Base-by-base conservation (phyloP, 2,329 filamentous ascomycete species). In the Fusarium poae region DNA sequence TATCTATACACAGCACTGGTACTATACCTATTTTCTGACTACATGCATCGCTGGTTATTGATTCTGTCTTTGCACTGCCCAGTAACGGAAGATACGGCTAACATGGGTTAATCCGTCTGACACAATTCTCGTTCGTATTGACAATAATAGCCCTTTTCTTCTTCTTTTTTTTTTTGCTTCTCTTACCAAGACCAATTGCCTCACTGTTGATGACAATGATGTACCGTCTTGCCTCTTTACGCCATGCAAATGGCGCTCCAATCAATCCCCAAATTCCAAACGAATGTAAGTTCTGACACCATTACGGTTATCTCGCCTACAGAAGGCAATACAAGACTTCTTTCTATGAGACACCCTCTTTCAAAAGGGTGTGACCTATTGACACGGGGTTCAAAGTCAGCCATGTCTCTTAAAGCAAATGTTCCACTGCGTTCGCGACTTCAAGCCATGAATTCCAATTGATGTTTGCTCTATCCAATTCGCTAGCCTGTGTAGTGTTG, bases 381-480 rank as follows among this genome's bases (percentile, higher is more conserved):
- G 29, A 39, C 35, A 46, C 30, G 29, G 35, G 12, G 18, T 37
- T 21, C 23, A 39, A 15, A 12, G 11, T 20, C n/a, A 44, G 65
- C 55, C 63, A 58, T 70, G 63, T 69, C 66, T 66, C 65, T 63
- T 21, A 37, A n/a, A 40, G 16, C 65, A 25, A 46, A 65, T 53
- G 52, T 62, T 69, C 52, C 57, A 70, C 46, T 30, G 43, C 37
- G 53, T 60, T 61, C 62, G 48, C 49, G 58, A 53, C 62, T 42
- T 25, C 43, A 69, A 54, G 59, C 61, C 66, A 57, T 67, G 44
- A 52, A 70, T 68, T 69, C 66, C 65, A 62, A 35, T 54, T 50
- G 37, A 30, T 43, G 46, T 44, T 20, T 53, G 27, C 23, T 53
- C n/a, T 51, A 55, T 53, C 20, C 42, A 60, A 50, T 69, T 50